These are phyloP conservation scores for Candida labiduridarum DNA, from an alignment of 1,139 yeast species.

Conservation along the genomic window DNA sequence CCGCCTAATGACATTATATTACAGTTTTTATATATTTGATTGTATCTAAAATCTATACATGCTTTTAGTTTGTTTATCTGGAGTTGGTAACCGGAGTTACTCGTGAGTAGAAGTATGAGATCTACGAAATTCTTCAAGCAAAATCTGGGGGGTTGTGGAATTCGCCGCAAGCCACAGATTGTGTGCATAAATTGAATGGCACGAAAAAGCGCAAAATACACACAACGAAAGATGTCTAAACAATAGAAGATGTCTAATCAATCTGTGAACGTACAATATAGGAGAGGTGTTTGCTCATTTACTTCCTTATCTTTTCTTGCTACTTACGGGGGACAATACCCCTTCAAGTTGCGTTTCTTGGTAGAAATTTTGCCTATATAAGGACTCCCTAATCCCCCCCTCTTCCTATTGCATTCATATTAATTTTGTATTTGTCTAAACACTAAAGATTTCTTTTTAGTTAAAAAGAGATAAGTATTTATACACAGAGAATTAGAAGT, in stretches of 20 bases:
- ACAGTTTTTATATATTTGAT: too few relatives aligned
- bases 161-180: neutral
- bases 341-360: neutral
- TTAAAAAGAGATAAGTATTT: neutral
- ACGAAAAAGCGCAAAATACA: neutral
- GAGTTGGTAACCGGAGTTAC: too few relatives aligned
- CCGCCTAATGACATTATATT: constrained; percentile 2
- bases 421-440: neutral
- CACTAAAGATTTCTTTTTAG: neutral
- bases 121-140: too few relatives aligned
- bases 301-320: too few relatives aligned
- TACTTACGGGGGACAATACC: neutral
- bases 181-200: neutral
- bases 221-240: neutral
- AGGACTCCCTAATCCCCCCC: neutral
- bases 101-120: too few relatives aligned
- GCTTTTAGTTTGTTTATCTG: too few relatives aligned
- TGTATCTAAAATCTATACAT: too few relatives aligned
- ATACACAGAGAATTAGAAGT: neutral
- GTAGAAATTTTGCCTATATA: neutral
- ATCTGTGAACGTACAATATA: neutral
- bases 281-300: neutral
- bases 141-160: too few relatives aligned
- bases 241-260: neutral
- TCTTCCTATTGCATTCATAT: neutral